Base-by-base conservation (phyloP, 805 yeast genomes). In the Spathaspora gorwiae region DNA sequence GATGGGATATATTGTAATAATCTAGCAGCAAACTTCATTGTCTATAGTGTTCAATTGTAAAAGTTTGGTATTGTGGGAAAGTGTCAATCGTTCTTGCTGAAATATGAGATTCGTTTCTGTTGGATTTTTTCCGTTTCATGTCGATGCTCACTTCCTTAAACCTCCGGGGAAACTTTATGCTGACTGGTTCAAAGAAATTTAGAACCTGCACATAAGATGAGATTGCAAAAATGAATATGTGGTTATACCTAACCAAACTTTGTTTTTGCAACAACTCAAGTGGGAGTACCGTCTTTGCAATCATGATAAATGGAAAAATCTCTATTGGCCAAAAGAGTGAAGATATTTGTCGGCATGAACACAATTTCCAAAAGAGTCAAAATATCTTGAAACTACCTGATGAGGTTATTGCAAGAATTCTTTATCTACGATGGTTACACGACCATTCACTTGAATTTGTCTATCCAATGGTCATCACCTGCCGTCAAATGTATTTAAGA, bases 1-100 rank as follows among this genome's bases (percentile, higher is more conserved):
- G 82, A 72, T 12, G 95, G 97, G 24, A 75, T 72, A 59, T 79
- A 76, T 53, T 69, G 63, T 44, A 68, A 57, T 49, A 69, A 55
- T 44, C 62, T 55, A 26, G 59, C 47, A 15, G 69, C 52, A 37
- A 60, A 54, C 55, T 58, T 70, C 76, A 71, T 71, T 29, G 32
- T 29, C 9, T 9, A 29, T 29, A 29, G 9, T 29, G 32, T 9
- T 29, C 32, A 29, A 29, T 29, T 29, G 32, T 29, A 11, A 11
- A 11, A 3, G 32, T 3, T 29, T 29, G 32, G 12, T 29, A 11
- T 29, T 29, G 32, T 9, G 9, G 32, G 32, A 19, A 19, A 3
- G 24, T 19, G 24, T 19, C 24, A 19, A 19, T 19, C 24, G 24
- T 19, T 19, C 5, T 3, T 19, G 24, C 5, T 19, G 2, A 19